Conservation (phyloP, 805 yeast species). For the Candida hispaniensis region DNA sequence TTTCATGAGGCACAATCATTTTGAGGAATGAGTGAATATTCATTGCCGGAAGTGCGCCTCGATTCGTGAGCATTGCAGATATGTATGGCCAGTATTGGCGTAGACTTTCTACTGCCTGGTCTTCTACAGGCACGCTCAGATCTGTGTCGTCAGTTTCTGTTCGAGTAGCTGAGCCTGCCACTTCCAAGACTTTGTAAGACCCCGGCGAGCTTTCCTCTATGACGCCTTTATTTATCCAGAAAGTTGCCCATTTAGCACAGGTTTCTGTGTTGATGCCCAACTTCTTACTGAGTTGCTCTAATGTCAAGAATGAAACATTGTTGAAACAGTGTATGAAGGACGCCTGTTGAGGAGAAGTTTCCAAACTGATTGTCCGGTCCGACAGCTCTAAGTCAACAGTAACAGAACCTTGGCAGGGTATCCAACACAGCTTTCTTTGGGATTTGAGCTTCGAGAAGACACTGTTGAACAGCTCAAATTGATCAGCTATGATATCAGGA, state of each 20-base stretch:
- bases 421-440: conserved; percentile 48
- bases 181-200: conserved; percentile 36
- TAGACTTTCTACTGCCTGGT: conserved; percentile 29
- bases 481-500: conserved; percentile 37
- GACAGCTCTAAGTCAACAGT: conserved; percentile 47
- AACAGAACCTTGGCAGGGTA: conserved; percentile 53
- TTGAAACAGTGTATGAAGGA: conserved; percentile 46
- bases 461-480: conserved; percentile 33
- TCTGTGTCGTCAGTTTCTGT: conserved; percentile 21
- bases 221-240: conserved; percentile 57
- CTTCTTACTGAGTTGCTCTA: conserved; percentile 29
- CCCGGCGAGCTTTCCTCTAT: conserved; percentile 34
- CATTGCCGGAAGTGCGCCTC: conserved; percentile 39
- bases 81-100: conserved; percentile 40
- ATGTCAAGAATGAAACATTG: conserved; percentile 24
- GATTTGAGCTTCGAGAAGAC: conserved; percentile 36
- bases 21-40: conserved; percentile 45
- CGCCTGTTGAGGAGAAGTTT: conserved; percentile 63
- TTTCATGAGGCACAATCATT: conserved; percentile 46
- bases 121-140: too few relatives aligned
- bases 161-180: conserved; percentile 17
- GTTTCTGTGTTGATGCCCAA: conserved; percentile 37
- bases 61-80: conserved; percentile 45
- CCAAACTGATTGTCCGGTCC: conserved; percentile 34
- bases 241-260: conserved; percentile 36